These are phyloP conservation scores for Trichopus zeylanicus DNA, from an alignment of 116 monocot species.

Conservation along the genomic window DNA sequence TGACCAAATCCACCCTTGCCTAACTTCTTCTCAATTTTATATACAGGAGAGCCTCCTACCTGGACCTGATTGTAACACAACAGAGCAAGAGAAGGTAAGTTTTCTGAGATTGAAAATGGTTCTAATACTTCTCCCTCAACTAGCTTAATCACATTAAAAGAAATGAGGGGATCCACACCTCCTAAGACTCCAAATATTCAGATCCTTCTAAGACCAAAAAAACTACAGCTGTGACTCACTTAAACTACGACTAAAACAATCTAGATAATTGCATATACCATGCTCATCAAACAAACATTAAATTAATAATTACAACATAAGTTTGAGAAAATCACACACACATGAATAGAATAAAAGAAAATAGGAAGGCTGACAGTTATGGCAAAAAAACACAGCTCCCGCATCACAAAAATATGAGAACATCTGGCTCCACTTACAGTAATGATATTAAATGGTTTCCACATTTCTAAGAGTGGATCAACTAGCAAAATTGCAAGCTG, in stretches of 20 bases:
- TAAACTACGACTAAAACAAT: too few species aligned
- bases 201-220: background rate
- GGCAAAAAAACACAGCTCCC: too few species aligned
- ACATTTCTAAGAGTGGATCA: background rate
- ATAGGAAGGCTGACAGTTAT: too few species aligned
- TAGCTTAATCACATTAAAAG: background rate
- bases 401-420: background rate
- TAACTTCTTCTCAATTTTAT: constrained; percentile 76
- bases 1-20: constrained; percentile 98
- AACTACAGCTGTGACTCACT: background rate
- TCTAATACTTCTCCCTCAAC: background rate
- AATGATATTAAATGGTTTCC: background rate
- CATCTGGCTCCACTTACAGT: background rate
- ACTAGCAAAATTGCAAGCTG: too few species aligned
- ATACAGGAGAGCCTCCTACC: constrained; percentile 73
- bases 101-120: background rate
- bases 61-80: too few species aligned
- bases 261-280: too few species aligned
- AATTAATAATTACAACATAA: too few species aligned
- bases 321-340: too few species aligned
- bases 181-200: background rate
- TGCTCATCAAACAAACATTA: too few species aligned
- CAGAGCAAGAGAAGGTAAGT: background rate
- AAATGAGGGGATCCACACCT: too few species aligned
- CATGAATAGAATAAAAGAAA: too few species aligned